phyloP scores from a whole-genome alignment of 1,139 yeast genomes.

The Candida sojae region DNA sequence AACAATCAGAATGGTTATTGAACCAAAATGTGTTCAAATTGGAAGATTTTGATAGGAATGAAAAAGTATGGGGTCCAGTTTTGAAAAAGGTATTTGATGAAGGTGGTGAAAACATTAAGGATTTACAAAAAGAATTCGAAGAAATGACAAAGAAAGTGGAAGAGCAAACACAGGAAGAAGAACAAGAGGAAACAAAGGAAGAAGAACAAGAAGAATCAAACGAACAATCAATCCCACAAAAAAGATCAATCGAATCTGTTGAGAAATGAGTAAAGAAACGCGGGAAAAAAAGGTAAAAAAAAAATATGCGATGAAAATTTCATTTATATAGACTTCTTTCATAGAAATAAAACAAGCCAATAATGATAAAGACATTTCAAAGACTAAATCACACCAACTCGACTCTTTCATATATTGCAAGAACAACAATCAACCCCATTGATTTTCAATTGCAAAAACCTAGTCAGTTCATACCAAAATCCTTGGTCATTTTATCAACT shows the following conservation, averaged over 20 bases:
- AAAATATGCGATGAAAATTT: not conserved
- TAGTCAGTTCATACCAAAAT: slow-evolving; percentile 19
- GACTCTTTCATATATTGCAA: slow-evolving; percentile 9
- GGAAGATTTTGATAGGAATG: slow-evolving; percentile 62
- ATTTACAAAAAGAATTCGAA: slow-evolving; percentile 26
- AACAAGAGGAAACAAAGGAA: not conserved
- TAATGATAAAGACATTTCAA: slow-evolving; percentile 4
- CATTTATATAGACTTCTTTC: not conserved
- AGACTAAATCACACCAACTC: slow-evolving; percentile 4
- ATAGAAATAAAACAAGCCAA: not conserved
- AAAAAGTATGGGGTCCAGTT: slow-evolving; percentile 69
- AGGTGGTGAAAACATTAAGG: slow-evolving; percentile 27
- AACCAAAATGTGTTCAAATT: slow-evolving; percentile 69
- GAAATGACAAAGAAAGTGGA: slow-evolving; percentile 10
- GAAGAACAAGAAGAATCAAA: not conserved
- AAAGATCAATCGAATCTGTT: slow-evolving; percentile 28
- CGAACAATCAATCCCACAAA: slow-evolving; percentile 17
- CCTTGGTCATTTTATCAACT: slow-evolving; percentile 41
- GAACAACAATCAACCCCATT: slow-evolving; percentile 24
- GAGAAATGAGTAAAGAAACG: slow-evolving; percentile 14
- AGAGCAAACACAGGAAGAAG: not conserved
- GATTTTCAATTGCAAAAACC: slow-evolving; percentile 17
- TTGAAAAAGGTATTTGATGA: slow-evolving; percentile 49
- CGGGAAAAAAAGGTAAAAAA: slow-evolving; percentile 5
- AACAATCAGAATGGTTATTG: slow-evolving; percentile 84